Evolutionary conservation across 257 asterid genomes (phyloP).

Genomic region (Solanum bulbocastanum): DNA sequence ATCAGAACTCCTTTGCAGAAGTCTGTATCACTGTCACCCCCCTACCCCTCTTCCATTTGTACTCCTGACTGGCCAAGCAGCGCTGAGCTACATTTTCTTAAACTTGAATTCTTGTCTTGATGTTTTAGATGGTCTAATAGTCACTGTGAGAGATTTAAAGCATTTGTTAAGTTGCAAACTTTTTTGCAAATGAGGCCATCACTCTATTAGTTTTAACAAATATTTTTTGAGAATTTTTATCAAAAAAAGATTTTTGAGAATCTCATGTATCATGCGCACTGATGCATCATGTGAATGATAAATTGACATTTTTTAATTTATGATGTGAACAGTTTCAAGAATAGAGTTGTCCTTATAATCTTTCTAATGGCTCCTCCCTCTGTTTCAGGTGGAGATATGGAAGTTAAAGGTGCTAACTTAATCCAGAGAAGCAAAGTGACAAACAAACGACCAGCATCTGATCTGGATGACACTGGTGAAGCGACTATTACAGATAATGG

Average conservation of each 20-base stretch:
- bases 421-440: slow-evolving; percentile 4
- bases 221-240: neutral
- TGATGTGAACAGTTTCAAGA: neutral
- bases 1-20: neutral
- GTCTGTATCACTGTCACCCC: neutral
- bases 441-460: slow-evolving; percentile 25
- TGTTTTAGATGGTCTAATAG: neutral
- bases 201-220: neutral
- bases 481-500: slow-evolving; percentile 6
- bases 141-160: neutral
- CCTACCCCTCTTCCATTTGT: neutral
- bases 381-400: slow-evolving; percentile 11
- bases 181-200: neutral
- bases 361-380: neutral
- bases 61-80: neutral
- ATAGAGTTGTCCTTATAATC: neutral
- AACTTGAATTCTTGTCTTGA: neutral
- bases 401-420: neutral
- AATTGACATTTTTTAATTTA: neutral
- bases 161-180: neutral
- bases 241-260: neutral
- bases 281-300: neutral
- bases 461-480: neutral
- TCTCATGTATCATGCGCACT: neutral
- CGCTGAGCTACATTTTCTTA: neutral